Evolutionary conservation across 176 grass and related monocot species (phyloP), one percentile per base, ranked within the genome.

Genomic region (Calamus simplicifolius): DNA sequence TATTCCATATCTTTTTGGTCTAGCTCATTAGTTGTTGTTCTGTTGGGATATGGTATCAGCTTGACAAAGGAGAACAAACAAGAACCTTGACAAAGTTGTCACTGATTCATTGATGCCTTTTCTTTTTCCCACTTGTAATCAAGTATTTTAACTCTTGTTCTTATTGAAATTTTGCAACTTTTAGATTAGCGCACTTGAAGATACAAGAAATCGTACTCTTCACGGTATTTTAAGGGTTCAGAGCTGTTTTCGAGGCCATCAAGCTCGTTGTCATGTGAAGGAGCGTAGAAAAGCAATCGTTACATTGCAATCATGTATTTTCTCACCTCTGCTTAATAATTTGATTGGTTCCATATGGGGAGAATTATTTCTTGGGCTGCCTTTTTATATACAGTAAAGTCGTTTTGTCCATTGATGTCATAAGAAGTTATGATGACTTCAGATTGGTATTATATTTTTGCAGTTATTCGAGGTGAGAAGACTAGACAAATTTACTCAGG

Each of bases 171-270:
- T 57, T 66, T 26, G 30, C 35, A 69, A 69, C 66, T 27, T 75
- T 70, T 76, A 98, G 93, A 89, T 98, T 61, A 84, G 93, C 48
- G 63, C 77, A 29, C 93, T 98, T 70, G 93, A 98, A 82, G 88
- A 98, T 57, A 92, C 93, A 69, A 89, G 93, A 65, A 98, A 83
- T 69, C 81, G 76, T 31, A 98, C 81, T 29, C 73, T 98, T 16
- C 93, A 98, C 58, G 93, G 93, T 58, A 88, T 98, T 85, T 88
- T 98, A 75, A 88, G 93, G 79, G 87, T 98, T 61, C 87, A 98
- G 63, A 98, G 93, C 64, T 98, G 93, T 85, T 98, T 98, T 27
- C 64, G 93, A 85, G 93, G 93, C 50, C 62, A 98, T 75, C 78
- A 83, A 79, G 87, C 87, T 50, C 83, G 84, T 1, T 66, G 48